Evolutionary conservation across 2,329 filamentous ascomycete genomes (phyloP), one percentile per base, ranked within the genome.

Genomic region (Botrytis sinoallii): DNA sequence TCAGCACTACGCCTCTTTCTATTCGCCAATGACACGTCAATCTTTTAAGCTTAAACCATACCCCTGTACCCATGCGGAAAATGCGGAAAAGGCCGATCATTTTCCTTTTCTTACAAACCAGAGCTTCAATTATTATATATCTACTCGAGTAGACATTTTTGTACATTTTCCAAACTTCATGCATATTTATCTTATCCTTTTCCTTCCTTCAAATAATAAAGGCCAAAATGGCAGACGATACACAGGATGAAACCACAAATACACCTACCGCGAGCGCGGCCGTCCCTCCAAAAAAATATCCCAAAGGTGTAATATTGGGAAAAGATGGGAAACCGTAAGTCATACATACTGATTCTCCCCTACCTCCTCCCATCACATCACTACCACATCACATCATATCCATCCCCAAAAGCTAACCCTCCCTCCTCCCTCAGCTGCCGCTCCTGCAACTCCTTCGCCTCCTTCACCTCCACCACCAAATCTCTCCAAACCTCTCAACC

Each of bases 281-380:
- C 71, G 76, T 74, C 32, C 60, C 76, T 9, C 72, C 79, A 35
- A 83, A 88, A 80, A 88, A 86, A 79, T 83, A 92, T 44, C 88
- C 92, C 25, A 93, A 91, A 79, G 92, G 92, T 76, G 86, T 95
- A 3, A 88, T 95, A 55, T 84, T 95, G 52, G 93, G 91, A 64
- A 91, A 91, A 76, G 92, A 96, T 84, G 93, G 93, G 73, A 96
- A 96, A 83, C 93, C 93, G 93, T 95, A 84, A 85, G 92, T 83
- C 22, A 32, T 22, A 38, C 25, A 5, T 25, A 52, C 6, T 52
- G 1, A 6, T n/a, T 25, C 48, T 2, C n/a, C 20, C 18, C 6
- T n/a, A 12, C 25, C 12, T n/a, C 35, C 22, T 61, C 35, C 8
- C 35, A n/a, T 14, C 40, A 42, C 14, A 32, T 60, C 32, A n/a